phyloP scores from a whole-genome alignment of 257 asterid genomes.

The Ehretia macrophylla region DNA sequence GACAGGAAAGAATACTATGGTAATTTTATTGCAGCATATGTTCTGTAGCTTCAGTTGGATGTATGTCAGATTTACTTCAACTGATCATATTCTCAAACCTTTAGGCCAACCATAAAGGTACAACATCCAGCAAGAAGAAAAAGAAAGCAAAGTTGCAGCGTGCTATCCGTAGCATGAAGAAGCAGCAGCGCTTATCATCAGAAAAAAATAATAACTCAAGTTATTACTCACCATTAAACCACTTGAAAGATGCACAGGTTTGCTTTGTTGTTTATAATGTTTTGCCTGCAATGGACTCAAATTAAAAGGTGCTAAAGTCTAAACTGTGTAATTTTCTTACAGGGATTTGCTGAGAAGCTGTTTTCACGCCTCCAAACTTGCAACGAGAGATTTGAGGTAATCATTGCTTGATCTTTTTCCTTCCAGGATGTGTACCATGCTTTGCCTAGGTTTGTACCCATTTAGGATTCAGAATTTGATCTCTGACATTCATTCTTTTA shows the following conservation, averaged over 20 bases:
- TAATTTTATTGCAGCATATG: too few species aligned
- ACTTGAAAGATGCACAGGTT: conserved; percentile 96
- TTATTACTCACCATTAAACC: conserved; percentile 81
- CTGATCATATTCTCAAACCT: conserved; percentile 11
- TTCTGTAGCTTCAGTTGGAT: too few species aligned
- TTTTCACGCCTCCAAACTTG: conserved; percentile 72
- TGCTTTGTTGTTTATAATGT: conserved; percentile 6
- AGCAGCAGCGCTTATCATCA: conserved; percentile 76
- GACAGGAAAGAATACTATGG: too few species aligned
- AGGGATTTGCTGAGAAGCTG: conserved; percentile 92
- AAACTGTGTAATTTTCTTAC: conserved; percentile 20
- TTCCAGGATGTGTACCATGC: neutral
- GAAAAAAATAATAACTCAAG: conserved; percentile 40
- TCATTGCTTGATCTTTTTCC: conserved; percentile 11
- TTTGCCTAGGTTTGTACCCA: neutral
- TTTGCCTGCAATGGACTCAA: conserved; percentile 11
- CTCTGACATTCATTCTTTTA: neutral
- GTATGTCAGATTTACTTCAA: too few species aligned
- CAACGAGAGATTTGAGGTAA: conserved; percentile 80
- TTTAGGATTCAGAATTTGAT: too few species aligned
- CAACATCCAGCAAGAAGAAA: conserved; percentile 92
- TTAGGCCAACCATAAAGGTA: conserved; percentile 88
- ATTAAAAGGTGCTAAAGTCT: conserved; percentile 2
- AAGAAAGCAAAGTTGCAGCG: conserved; percentile 96
- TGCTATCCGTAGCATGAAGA: conserved; percentile 83